Conservation (phyloP, 208 protist species). For the Entamoeba invadens region DNA sequence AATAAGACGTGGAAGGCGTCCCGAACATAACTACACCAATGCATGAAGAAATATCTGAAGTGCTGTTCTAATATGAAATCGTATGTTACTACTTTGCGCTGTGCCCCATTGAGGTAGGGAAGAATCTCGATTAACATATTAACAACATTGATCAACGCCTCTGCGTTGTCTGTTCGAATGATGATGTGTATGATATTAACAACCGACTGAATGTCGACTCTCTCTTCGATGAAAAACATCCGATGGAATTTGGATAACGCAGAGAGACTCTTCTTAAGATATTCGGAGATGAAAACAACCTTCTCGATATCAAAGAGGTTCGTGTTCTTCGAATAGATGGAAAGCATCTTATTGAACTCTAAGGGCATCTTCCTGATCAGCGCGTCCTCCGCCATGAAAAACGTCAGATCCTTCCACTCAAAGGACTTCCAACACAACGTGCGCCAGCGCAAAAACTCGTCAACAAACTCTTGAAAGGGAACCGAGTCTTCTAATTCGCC, state of each 20-base stretch:
- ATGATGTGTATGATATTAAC: not conserved
- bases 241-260: not conserved
- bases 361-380: not conserved
- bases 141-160: not conserved
- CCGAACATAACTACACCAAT: not conserved
- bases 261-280: not conserved
- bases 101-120: not conserved
- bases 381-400: not conserved
- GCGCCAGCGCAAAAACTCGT: not conserved
- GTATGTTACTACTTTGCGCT: not conserved
- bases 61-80: not conserved
- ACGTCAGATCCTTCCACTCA: not conserved
- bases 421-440: not conserved
- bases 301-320: not conserved
- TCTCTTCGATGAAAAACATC: not conserved
- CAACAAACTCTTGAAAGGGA: not conserved
- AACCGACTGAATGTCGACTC: not conserved
- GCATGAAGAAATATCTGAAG: not conserved
- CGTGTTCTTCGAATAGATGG: not conserved
- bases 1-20: not conserved
- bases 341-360: not conserved
- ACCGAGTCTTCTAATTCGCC: not conserved
- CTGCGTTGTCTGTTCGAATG: not conserved
- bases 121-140: not conserved
- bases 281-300: not conserved